Evolutionary conservation across 768 basidiomycete species (phyloP), one percentile per base, ranked within the genome.

Genomic region (Suillus tomentosus): DNA sequence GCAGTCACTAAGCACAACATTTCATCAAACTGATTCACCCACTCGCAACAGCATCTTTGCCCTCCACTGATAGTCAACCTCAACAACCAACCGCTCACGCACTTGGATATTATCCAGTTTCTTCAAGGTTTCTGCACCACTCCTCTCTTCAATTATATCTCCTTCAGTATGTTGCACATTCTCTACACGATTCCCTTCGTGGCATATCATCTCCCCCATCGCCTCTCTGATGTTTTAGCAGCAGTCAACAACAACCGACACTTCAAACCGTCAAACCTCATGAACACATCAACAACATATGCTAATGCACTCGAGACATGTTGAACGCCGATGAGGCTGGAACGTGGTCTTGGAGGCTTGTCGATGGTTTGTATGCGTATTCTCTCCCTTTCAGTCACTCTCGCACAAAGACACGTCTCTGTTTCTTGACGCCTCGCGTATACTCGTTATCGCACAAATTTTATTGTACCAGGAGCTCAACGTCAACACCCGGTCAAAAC

Each of bases 171-270:
- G 3, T 60, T 75, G 2, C 83, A 80, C 67, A 69, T 82, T 45
- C 65, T 82, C 37, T 81, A 81, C 62, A 72, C 80, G 5, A 60
- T 84, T 5, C 82, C 84, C 6, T 84, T 83, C 66, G 70, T 80
- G 62, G 69, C 76, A 10, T 73, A 76, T 36, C 70, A 67, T 58
- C 69, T 70, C 66, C 55, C 70, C 50, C 51, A 76, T 13, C 80
- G 83, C 40, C 73, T 81, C 15, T 74, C 81, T 17, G 66, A 75
- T 7, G 69, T 76, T 8, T 70, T 85, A n/a, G 72, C 76, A 24
- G 75, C 72, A 15, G 69, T 84, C 59, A 67, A 61, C 17, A 60
- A 70, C 31, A 64, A 71, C 5, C 34, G 19, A n/a, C 68, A 69
- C 3, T 54, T 78, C 2, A 67, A 65, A 24, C 74, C 85, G 58